These are phyloP conservation scores for Leptodontidium sp. DNA, from an alignment of 2,329 filamentous ascomycete genomes.

Conservation along the genomic window DNA sequence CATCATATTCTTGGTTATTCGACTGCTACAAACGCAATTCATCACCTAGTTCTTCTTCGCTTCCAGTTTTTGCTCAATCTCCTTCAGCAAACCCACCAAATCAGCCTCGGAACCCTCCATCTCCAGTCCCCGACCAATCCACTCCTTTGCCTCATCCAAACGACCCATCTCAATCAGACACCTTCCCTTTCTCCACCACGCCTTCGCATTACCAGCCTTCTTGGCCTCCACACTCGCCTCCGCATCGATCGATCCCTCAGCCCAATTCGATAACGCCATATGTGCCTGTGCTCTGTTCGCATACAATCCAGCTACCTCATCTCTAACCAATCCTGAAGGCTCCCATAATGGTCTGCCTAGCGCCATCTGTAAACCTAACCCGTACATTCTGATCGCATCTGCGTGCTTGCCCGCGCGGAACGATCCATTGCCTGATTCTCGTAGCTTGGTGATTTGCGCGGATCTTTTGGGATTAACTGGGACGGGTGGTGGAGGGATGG, in stretches of 20 bases:
- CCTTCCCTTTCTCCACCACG: constrained; percentile 88
- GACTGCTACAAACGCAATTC: neutral
- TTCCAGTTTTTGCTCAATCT: constrained; percentile 60
- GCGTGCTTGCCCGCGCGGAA: constrained; percentile 79
- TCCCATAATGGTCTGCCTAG: constrained; percentile 86
- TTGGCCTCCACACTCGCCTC: constrained; percentile 89
- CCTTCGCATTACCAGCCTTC: constrained; percentile 88
- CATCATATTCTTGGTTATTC: neutral
- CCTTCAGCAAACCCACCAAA: constrained; percentile 68
- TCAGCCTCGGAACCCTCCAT: constrained; percentile 78
- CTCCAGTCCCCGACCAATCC: constrained; percentile 80
- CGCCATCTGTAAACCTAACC: constrained; percentile 90
- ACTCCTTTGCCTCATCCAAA: constrained; percentile 80
- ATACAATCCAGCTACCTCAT: constrained; percentile 83
- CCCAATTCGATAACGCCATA: constrained; percentile 84
- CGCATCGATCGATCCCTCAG: constrained; percentile 86
- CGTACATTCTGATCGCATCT: constrained; percentile 84
- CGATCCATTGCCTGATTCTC: constrained; percentile 83
- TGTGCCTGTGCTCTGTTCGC: constrained; percentile 90
- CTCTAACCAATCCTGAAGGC: constrained; percentile 80
- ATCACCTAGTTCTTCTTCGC: constrained; percentile 36
- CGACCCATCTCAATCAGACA: constrained; percentile 92
- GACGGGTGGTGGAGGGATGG: constrained; percentile 82
- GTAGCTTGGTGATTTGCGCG: constrained; percentile 87
- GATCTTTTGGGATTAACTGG: constrained; percentile 93